phyloP scores from a whole-genome alignment of 2,329 filamentous ascomycete genomes.

The Aspergillus quadricinctus region DNA sequence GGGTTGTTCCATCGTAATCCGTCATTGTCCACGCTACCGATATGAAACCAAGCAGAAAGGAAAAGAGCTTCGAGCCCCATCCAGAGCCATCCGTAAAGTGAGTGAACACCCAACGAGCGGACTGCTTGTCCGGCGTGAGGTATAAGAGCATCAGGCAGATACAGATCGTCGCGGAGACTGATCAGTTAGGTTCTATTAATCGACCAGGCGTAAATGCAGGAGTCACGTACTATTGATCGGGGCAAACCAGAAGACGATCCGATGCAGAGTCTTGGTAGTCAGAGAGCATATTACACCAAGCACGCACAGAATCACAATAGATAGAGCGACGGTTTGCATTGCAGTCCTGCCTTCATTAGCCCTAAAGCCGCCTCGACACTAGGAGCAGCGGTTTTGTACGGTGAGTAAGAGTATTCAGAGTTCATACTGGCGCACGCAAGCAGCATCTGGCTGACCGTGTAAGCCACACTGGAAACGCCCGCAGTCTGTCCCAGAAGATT shows the following conservation, averaged over 20 bases:
- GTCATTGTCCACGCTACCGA: constrained; percentile 56
- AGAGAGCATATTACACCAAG: constrained; percentile 61
- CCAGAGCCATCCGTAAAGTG: constrained; percentile 59
- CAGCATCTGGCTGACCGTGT: constrained; percentile 62
- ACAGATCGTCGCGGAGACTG: constrained; percentile 55
- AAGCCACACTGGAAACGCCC: constrained; percentile 59
- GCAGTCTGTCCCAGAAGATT: constrained; percentile 62
- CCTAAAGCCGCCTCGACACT: neutral
- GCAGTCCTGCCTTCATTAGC: constrained; percentile 45
- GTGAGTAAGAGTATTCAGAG: constrained; percentile 53
- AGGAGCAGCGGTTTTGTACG: constrained; percentile 41
- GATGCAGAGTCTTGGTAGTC: constrained; percentile 56
- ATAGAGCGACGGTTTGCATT: constrained; percentile 55
- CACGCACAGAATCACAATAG: constrained; percentile 52
- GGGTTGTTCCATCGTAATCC: constrained; percentile 63
- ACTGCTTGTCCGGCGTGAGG: constrained; percentile 56
- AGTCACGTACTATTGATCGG: constrained; percentile 56
- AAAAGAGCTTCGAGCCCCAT: constrained; percentile 58
- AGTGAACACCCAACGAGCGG: constrained; percentile 57
- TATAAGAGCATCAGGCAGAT: constrained; percentile 58
- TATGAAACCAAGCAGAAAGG: constrained; percentile 56
- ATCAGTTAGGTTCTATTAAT: neutral
- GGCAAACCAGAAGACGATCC: constrained; percentile 61
- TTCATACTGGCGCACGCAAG: constrained; percentile 60
- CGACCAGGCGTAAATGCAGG: neutral